Conservation (phyloP, 441 rosid genomes). For the Aquilaria agallochum region DNA sequence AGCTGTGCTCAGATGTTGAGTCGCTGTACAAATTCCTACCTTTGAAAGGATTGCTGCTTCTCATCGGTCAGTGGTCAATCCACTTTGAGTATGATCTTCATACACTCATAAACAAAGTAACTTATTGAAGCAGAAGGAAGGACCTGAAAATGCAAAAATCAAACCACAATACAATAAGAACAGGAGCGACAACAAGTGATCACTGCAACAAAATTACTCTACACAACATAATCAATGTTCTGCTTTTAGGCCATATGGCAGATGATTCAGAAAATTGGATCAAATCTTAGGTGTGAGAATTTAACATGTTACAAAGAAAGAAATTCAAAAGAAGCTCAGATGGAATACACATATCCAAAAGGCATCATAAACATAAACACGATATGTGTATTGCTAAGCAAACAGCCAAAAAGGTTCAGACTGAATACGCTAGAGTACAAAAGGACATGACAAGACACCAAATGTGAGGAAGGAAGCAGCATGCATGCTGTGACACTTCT, state of each 20-base stretch:
- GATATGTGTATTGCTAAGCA: constrained; percentile 6
- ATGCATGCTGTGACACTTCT: too few species aligned
- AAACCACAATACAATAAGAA: too few species aligned
- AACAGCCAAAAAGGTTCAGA: too few species aligned
- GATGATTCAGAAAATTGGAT: background rate
- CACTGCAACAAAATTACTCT: too few species aligned
- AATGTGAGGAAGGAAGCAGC: too few species aligned
- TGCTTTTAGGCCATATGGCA: background rate
- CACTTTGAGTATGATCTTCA: constrained; percentile 84
- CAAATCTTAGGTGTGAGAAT: background rate
- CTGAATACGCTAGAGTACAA: too few species aligned
- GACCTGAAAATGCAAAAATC: constrained; percentile 42
- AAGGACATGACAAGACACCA: too few species aligned
- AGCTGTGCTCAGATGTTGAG: constrained; percentile 16
- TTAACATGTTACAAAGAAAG: background rate
- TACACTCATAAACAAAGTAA: constrained; percentile 77
- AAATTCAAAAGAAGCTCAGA: too few species aligned
- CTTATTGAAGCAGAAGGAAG: constrained; percentile 83
- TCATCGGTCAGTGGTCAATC: constrained; percentile 24
- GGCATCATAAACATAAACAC: constrained; percentile 1
- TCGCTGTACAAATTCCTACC: constrained; percentile 19
- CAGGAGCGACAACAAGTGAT: too few species aligned
- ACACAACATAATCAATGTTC: background rate
- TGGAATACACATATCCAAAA: background rate
- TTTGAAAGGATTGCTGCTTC: constrained; percentile 7